phyloP scores from a whole-genome alignment of 805 yeast genomes.

The Starmerella geochares region DNA sequence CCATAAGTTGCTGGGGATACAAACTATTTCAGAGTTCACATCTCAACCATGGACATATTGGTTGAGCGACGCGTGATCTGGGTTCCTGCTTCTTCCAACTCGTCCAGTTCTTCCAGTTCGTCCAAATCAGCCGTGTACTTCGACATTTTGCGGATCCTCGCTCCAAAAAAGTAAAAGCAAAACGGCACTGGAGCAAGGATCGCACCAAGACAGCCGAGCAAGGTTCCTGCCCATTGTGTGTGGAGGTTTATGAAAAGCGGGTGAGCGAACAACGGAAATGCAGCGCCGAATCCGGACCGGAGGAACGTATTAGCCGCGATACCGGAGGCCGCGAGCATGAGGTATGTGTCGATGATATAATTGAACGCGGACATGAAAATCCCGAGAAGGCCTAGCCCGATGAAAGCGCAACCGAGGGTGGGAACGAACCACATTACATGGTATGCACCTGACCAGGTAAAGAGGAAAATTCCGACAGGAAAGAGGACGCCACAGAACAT shows the following conservation, averaged over 20 bases:
- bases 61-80: neutral
- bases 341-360: slow-evolving; percentile 52
- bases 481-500: slow-evolving; percentile 59
- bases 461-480: slow-evolving; percentile 74
- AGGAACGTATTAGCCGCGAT: slow-evolving; percentile 54
- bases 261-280: slow-evolving; percentile 50
- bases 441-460: slow-evolving; percentile 79
- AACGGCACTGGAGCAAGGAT: slow-evolving; percentile 49
- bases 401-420: slow-evolving; percentile 43
- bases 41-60: neutral
- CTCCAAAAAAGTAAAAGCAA: slow-evolving; percentile 44
- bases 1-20: neutral
- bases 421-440: slow-evolving; percentile 56
- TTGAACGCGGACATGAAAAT: slow-evolving; percentile 52
- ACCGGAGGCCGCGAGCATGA: slow-evolving; percentile 51
- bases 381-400: slow-evolving; percentile 45
- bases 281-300: slow-evolving; percentile 50
- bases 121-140: slow-evolving; percentile 18
- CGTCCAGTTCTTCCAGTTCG: neutral
- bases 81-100: neutral
- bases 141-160: slow-evolving; percentile 19
- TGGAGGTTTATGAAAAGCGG: slow-evolving; percentile 44
- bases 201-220: slow-evolving; percentile 44
- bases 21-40: neutral
- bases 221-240: slow-evolving; percentile 46